These are phyloP conservation scores for Exophiala oligosperma DNA, from an alignment of 2,329 filamentous ascomycete genomes.

Conservation along the genomic window DNA sequence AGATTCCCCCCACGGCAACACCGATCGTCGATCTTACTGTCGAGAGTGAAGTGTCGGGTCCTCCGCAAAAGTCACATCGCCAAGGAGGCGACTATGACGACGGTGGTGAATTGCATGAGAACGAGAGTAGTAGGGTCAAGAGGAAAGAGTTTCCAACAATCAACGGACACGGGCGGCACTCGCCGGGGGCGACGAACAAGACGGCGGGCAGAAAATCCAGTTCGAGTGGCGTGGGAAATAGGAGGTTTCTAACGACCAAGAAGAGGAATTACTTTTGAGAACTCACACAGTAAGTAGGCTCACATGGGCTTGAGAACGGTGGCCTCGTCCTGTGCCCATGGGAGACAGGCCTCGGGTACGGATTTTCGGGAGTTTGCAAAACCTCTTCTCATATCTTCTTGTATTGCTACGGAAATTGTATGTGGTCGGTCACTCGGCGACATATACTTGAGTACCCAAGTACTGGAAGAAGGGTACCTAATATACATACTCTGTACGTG, in stretches of 20 bases:
- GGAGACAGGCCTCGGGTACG: too few species aligned
- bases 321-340: too few species aligned
- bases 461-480: too few species aligned
- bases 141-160: background rate
- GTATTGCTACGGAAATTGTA: too few species aligned
- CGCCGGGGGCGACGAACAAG: conserved; percentile 5
- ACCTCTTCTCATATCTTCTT: too few species aligned
- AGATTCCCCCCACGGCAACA: conserved; percentile 27
- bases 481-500: too few species aligned
- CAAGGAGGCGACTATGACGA: too few species aligned
- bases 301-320: too few species aligned
- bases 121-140: background rate
- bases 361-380: too few species aligned
- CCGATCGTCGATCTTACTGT: conserved; percentile 40
- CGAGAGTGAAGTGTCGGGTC: conserved; percentile 34
- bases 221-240: conserved; percentile 19
- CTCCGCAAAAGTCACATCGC: background rate
- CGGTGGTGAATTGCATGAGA: conserved; percentile 1
- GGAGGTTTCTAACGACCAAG: conserved; percentile 25
- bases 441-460: too few species aligned
- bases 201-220: conserved; percentile 1
- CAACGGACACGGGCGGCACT: conserved; percentile 2
- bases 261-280: conserved; percentile 12
- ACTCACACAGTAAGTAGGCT: too few species aligned
- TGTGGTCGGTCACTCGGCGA: too few species aligned